A percentile compares a stretch with the other conserved stretches of the same genome.
Evolutionary conservation across 805 yeast genomes (phyloP).

Genomic region (Metschnikowia cerradonensis): DNA sequence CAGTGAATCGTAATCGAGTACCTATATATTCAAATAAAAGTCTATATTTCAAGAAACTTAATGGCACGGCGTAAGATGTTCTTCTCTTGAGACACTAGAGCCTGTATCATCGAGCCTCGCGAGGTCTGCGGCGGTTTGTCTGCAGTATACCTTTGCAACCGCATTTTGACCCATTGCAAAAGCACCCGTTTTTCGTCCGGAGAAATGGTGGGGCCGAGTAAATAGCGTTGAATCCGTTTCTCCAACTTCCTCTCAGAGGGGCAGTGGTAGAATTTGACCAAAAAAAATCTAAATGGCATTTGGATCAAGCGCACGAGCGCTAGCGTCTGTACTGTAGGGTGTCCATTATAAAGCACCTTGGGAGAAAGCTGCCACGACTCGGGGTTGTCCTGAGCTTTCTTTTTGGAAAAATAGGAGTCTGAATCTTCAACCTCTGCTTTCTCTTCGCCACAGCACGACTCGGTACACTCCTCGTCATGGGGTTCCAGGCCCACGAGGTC

Average conservation of each 20-base stretch:
- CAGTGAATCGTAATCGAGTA: no score
- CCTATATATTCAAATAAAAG: background rate
- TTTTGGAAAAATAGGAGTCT: background rate
- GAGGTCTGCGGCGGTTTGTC: slow-evolving; percentile 5
- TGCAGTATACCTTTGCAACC: slow-evolving; percentile 21
- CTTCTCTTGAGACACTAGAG: slow-evolving; percentile 26
- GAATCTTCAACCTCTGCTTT: slow-evolving; percentile 21
- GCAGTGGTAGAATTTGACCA: slow-evolving; percentile 18
- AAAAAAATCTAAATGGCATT: slow-evolving; percentile 27
- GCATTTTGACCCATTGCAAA: slow-evolving; percentile 24
- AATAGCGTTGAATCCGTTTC: slow-evolving; percentile 17
- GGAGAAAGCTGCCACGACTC: slow-evolving; percentile 46
- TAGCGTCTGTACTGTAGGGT: slow-evolving; percentile 39
- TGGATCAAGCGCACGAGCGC: slow-evolving; percentile 18
- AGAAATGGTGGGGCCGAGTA: slow-evolving; percentile 15
- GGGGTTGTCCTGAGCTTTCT: slow-evolving; percentile 13
- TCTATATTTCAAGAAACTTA: background rate
- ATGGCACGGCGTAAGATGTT: slow-evolving; percentile 17
- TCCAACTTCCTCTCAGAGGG: slow-evolving; percentile 22
- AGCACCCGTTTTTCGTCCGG: slow-evolving; percentile 14
- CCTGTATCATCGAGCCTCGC: slow-evolving; percentile 15
- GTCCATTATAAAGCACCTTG: slow-evolving; percentile 38
- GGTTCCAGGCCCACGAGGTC: slow-evolving; percentile 17
- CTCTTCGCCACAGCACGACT: slow-evolving; percentile 17
- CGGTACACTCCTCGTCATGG: slow-evolving; percentile 17